Percentiles rank a stretch among this genome's conserved stretches.
These are phyloP conservation scores for Mortierella sp. DNA, from an alignment of 371 early-diverging fungal species.

Conservation along the genomic window DNA sequence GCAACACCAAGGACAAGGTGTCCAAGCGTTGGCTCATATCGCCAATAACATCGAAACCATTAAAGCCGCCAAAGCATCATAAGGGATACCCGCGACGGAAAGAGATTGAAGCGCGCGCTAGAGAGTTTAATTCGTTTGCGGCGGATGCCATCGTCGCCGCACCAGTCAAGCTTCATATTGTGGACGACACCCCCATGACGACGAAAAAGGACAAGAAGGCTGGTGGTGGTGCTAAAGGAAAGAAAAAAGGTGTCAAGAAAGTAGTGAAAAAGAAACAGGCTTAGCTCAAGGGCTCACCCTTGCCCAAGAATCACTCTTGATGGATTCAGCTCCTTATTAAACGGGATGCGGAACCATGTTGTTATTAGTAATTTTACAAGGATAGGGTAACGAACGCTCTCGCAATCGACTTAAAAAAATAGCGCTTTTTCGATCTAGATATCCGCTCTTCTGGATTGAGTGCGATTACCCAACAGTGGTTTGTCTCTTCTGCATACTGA, in stretches of 20 bases:
- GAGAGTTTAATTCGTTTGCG: slow-evolving; percentile 15
- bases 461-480: too few species aligned
- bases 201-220: background rate
- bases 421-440: too few species aligned
- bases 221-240: background rate
- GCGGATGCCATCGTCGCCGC: slow-evolving; percentile 13
- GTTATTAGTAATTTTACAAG: too few species aligned
- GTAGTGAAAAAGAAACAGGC: slow-evolving; percentile 2
- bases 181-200: background rate
- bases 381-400: too few species aligned
- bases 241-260: background rate
- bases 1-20: slow-evolving; percentile 4
- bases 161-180: slow-evolving; percentile 1
- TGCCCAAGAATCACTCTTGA: too few species aligned
- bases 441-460: too few species aligned
- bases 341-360: too few species aligned
- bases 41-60: background rate
- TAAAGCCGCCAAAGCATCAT: slow-evolving; percentile 4
- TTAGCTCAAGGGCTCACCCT: background rate
- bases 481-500: too few species aligned
- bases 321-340: too few species aligned
- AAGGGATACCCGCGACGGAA: slow-evolving; percentile 1
- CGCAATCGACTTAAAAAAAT: too few species aligned
- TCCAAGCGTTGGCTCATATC: background rate
- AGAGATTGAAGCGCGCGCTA: slow-evolving; percentile 24